Conservation (phyloP, 148 eudicot species). For the Suaeda aralocaspica region DNA sequence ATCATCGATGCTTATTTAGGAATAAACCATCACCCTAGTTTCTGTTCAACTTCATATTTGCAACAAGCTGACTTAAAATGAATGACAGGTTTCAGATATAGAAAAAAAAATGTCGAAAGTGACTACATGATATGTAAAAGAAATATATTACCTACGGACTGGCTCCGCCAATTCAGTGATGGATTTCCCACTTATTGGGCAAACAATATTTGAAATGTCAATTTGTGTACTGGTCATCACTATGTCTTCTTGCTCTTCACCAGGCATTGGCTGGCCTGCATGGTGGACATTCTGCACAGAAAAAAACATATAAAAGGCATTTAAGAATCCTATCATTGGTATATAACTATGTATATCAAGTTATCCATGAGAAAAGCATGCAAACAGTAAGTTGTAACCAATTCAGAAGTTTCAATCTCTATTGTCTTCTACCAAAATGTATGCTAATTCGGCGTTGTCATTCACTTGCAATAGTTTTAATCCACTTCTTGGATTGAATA, state of each 20-base stretch:
- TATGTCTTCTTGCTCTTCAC: slow-evolving; percentile 90
- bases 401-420: not conserved
- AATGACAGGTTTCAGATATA: not conserved
- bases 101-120: not conserved
- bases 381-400: not conserved
- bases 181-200: slow-evolving; percentile 81
- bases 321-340: not conserved
- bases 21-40: not conserved
- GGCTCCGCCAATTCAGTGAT: slow-evolving; percentile 65
- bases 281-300: slow-evolving; percentile 86
- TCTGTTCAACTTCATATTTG: not conserved
- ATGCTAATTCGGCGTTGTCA: too few relatives aligned
- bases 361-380: not conserved
- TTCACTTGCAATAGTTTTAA: too few relatives aligned
- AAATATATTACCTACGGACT: slow-evolving; percentile 60
- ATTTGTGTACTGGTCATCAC: slow-evolving; percentile 78
- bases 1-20: not conserved
- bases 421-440: too few relatives aligned
- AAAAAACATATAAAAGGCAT: slow-evolving; percentile 12
- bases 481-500: not conserved
- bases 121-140: slow-evolving; percentile 1
- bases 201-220: slow-evolving; percentile 49
- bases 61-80: not conserved
- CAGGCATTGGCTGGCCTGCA: slow-evolving; percentile 89
- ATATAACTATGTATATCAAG: not conserved